Conservation (phyloP, 2,329 filamentous ascomycete species). For the Knufia petricola region DNA sequence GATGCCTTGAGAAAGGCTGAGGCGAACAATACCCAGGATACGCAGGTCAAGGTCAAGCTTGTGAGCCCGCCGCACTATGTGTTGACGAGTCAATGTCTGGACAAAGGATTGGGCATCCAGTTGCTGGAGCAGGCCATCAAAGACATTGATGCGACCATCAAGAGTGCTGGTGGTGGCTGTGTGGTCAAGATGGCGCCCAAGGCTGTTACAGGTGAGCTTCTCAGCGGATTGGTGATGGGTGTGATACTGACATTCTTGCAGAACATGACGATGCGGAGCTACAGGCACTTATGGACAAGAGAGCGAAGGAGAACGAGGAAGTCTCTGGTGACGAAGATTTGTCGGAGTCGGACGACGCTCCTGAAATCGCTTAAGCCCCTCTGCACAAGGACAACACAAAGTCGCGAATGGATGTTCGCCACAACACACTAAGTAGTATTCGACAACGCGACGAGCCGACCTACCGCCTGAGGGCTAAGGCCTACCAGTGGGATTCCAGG, state of each 20-base stretch:
- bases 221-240: not conserved
- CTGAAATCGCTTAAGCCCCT: conserved; percentile 21
- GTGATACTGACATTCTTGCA: not conserved
- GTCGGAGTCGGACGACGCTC: conserved; percentile 87
- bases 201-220: conserved; percentile 59
- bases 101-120: conserved; percentile 79
- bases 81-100: conserved; percentile 86
- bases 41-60: conserved; percentile 94
- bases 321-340: conserved; percentile 95
- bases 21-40: conserved; percentile 81
- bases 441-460: too few species aligned
- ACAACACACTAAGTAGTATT: too few species aligned
- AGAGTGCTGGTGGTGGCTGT: conserved; percentile 65
- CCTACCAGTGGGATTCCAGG: too few species aligned
- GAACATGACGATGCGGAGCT: conserved; percentile 97
- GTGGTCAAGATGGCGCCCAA: conserved; percentile 97
- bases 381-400: not conserved
- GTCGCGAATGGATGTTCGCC: too few species aligned
- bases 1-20: conserved; percentile 82
- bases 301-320: conserved; percentile 93
- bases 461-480: too few species aligned
- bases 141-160: conserved; percentile 74
- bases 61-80: conserved; percentile 98
- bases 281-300: conserved; percentile 98
- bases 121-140: conserved; percentile 81